Percentiles rank a stretch among this genome's conserved stretches.
These are phyloP conservation scores for Asparagopsis taxiformis DNA, from an alignment of 31 red algal genomes.

Conservation along the genomic window DNA sequence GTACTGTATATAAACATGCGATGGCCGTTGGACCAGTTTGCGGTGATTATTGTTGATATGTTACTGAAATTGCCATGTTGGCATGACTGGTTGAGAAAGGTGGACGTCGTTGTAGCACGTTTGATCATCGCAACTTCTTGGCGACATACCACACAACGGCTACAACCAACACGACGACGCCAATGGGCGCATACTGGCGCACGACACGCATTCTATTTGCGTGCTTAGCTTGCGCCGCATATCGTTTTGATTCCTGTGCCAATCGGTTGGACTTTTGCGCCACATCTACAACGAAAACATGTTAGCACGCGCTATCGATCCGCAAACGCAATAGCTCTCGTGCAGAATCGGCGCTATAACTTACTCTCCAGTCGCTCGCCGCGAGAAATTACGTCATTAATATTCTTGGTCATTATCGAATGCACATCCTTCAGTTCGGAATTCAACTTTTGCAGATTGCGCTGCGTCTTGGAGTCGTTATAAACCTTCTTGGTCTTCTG, in stretches of 20 bases:
- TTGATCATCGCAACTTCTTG: constrained; percentile 48
- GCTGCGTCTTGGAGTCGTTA: constrained; percentile 85
- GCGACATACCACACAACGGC: constrained; percentile 53
- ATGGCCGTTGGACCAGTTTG: no score
- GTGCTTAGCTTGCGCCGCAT: constrained; percentile 77
- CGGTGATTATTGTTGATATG: no score
- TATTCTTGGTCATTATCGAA: constrained; percentile 96
- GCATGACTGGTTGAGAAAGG: no score
- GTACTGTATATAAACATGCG: no score
- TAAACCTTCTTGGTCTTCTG: constrained; percentile 98
- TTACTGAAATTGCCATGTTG: no score
- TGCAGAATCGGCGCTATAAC: constrained; percentile 7
- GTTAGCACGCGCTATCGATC: background rate
- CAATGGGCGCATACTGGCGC: constrained; percentile 85
- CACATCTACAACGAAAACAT: constrained; percentile 45
- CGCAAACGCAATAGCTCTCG: no score
- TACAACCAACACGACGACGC: constrained; percentile 68
- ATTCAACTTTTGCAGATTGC: constrained; percentile 93
- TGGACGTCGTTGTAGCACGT: no score
- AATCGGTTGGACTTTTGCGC: constrained; percentile 81
- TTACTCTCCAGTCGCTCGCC: constrained; percentile 88
- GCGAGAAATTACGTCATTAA: constrained; percentile 89
- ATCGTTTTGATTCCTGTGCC: constrained; percentile 86
- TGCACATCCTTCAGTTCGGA: constrained; percentile 92
- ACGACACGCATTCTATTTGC: constrained; percentile 83